Evolutionary conservation across 768 basidiomycete species (phyloP).

Genomic region (Suillus discolor): DNA sequence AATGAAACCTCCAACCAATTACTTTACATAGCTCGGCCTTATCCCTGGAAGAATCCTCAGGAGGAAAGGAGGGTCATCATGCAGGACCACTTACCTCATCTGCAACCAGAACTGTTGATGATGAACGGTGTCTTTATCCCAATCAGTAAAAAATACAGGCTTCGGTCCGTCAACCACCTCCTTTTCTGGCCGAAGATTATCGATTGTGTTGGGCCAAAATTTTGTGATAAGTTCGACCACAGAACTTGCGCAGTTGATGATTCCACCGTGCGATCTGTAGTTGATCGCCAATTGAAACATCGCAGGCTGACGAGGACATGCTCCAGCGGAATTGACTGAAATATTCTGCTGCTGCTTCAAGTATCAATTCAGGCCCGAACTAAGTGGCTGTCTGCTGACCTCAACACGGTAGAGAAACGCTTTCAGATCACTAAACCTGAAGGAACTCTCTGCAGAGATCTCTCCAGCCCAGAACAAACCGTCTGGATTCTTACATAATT

Average conservation of each 20-base stretch:
- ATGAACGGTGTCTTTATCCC: constrained; percentile 42
- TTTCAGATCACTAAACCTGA: constrained; percentile 71
- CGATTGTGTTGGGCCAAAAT: constrained; percentile 69
- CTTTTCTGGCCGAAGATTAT: constrained; percentile 54
- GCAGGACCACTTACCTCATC: constrained; percentile 37
- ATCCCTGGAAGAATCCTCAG: constrained; percentile 37
- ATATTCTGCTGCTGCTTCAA: constrained; percentile 23
- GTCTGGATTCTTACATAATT: constrained; percentile 62
- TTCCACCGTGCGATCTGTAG: constrained; percentile 73
- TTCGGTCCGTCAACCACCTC: constrained; percentile 55
- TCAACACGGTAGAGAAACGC: constrained; percentile 65
- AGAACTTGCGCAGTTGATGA: constrained; percentile 70
- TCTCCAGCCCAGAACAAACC: constrained; percentile 82
- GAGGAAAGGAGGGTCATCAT: not conserved
- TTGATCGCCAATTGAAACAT: constrained; percentile 65
- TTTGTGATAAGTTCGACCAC: constrained; percentile 60
- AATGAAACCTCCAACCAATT: not conserved
- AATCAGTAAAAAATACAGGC: constrained; percentile 59
- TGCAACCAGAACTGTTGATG: constrained; percentile 63
- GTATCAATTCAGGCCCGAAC: not conserved
- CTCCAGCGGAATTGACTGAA: constrained; percentile 12
- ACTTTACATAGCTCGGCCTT: constrained; percentile 62
- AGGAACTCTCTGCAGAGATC: constrained; percentile 75
- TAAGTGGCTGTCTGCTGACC: constrained; percentile 36
- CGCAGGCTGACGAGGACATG: constrained; percentile 26